These are phyloP conservation scores for Calonectria naviculata DNA, from an alignment of 2,329 filamentous ascomycete species.

Conservation along the genomic window DNA sequence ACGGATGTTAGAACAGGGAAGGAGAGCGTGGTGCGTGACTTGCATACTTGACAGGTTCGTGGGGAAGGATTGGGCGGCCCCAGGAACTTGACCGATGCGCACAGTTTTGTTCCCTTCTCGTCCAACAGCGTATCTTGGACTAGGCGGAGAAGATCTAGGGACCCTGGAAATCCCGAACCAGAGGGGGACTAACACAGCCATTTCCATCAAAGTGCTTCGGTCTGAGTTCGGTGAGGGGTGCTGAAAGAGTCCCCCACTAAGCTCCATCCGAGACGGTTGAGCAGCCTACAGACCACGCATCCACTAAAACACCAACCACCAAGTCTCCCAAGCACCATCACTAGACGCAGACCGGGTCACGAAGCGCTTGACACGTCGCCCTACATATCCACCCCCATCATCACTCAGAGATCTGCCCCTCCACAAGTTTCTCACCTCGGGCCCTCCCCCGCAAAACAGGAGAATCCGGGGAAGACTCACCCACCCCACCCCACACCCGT, in stretches of 20 bases:
- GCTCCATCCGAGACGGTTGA: neutral
- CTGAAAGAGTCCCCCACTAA: neutral
- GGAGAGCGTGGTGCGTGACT: neutral
- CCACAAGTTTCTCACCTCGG: neutral
- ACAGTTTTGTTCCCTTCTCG: neutral
- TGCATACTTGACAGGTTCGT: neutral
- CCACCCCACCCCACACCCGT: neutral
- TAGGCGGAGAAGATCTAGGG: neutral
- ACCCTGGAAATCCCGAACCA: conserved; percentile 2
- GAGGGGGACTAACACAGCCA: neutral
- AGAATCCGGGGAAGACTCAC: conserved; percentile 4
- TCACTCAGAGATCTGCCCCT: neutral
- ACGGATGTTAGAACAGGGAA: neutral
- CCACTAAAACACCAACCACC: neutral
- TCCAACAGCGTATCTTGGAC: neutral
- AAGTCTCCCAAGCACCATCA: neutral
- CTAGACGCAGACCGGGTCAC: neutral
- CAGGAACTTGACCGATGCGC: conserved; percentile 13
- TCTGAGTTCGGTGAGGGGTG: neutral
- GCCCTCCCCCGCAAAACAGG: neutral
- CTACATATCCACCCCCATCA: neutral
- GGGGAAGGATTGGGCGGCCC: neutral
- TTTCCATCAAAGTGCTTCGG: neutral
- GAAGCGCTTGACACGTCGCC: conserved; percentile 5
- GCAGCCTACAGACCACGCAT: neutral